Conservation (phyloP, 2,329 filamentous ascomycete species). For the Amphichorda felina region DNA sequence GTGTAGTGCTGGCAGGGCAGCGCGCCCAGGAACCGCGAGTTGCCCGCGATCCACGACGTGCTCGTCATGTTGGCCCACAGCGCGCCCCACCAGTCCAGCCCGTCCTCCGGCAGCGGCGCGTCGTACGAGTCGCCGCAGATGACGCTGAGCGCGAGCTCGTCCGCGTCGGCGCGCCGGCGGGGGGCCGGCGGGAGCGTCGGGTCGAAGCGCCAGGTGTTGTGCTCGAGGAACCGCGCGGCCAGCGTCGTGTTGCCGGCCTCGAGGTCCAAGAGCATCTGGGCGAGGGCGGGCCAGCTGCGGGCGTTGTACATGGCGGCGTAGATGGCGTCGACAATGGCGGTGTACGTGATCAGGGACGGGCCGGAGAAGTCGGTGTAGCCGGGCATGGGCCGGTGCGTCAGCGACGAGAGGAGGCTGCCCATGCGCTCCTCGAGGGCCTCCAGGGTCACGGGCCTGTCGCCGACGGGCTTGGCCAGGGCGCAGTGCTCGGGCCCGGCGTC, state of each 20-base stretch:
- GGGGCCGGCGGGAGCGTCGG: slow-evolving; percentile 19
- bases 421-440: slow-evolving; percentile 25
- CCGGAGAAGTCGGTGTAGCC: slow-evolving; percentile 25
- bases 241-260: slow-evolving; percentile 32
- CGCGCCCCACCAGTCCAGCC: slow-evolving; percentile 29
- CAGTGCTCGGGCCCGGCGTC: slow-evolving; percentile 33
- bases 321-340: slow-evolving; percentile 23
- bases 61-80: slow-evolving; percentile 35
- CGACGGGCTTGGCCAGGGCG: slow-evolving; percentile 26
- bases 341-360: slow-evolving; percentile 33
- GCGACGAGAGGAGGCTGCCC: slow-evolving; percentile 20
- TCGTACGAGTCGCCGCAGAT: slow-evolving; percentile 35
- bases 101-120: slow-evolving; percentile 21
- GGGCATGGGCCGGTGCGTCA: slow-evolving; percentile 23
- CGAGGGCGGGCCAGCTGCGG: slow-evolving; percentile 26
- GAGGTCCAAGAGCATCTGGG: slow-evolving; percentile 28
- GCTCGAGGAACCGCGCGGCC: slow-evolving; percentile 24
- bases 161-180: slow-evolving; percentile 16
- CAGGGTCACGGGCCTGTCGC: slow-evolving; percentile 18
- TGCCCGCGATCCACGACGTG: slow-evolving; percentile 32
- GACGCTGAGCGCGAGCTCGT: slow-evolving; percentile 27
- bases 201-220: slow-evolving; percentile 25
- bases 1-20: too few relatives aligned
- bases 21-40: slow-evolving; percentile 30
- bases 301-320: slow-evolving; percentile 31